A percentile compares a stretch with the other conserved stretches of the same genome.
Conservation (phyloP, 352 stramenopile genomes). For the Pythium grandisporangium region DNA sequence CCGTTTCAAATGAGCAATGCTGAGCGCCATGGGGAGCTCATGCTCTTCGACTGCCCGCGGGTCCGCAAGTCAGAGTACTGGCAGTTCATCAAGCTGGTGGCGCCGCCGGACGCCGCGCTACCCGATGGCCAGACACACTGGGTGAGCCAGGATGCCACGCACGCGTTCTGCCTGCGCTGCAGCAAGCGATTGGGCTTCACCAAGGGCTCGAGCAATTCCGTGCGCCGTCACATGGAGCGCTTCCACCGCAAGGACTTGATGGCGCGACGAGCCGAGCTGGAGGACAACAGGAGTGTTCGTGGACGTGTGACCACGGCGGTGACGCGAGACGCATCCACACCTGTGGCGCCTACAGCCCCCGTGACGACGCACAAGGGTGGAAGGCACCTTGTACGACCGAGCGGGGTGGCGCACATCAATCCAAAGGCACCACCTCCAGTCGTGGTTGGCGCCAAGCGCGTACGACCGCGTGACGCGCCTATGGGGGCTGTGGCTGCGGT, state of each 20-base stretch:
- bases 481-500: too few species aligned
- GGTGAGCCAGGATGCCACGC: conserved; percentile 40
- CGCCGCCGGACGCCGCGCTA: conserved; percentile 13
- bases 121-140: conserved; percentile 32
- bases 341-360: too few species aligned
- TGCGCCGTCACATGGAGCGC: conserved; percentile 46
- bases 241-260: conserved; percentile 37
- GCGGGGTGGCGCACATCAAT: too few species aligned
- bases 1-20: conserved; percentile 68
- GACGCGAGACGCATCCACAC: too few species aligned
- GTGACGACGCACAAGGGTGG: too few species aligned
- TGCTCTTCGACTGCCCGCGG: conserved; percentile 45
- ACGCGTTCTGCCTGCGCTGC: conserved; percentile 40
- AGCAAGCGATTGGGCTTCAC: conserved; percentile 37
- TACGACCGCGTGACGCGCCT: too few species aligned
- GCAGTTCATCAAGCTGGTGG: conserved; percentile 58
- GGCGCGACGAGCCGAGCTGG: conserved; percentile 11
- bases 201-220: conserved; percentile 49
- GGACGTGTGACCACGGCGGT: too few species aligned
- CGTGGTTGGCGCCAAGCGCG: too few species aligned
- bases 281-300: conserved; percentile 13
- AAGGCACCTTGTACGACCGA: too few species aligned
- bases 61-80: conserved; percentile 47
- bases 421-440: too few species aligned
- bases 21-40: conserved; percentile 29